Evolutionary conservation across 2,329 filamentous ascomycete species (phyloP), one percentile per base, ranked within the genome.

Genomic region (Elsinoe perseae): DNA sequence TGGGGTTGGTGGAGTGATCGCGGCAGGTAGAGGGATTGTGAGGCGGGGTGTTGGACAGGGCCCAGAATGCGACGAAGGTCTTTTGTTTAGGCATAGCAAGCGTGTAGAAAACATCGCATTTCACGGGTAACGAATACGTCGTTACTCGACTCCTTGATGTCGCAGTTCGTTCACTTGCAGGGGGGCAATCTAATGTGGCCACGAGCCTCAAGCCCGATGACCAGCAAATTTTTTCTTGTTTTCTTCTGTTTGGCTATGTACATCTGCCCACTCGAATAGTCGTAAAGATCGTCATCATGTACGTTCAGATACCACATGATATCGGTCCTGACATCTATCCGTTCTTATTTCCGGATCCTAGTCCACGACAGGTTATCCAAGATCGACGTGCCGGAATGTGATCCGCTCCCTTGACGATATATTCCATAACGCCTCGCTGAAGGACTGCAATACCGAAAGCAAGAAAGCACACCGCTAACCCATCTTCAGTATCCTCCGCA

Each of bases 1-100:
- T 92, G 66, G 82, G 82, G 8, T 56, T 65, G 42, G 78, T 78
- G 50, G 72, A 75, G 56, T 44, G 14, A 25, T 9, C 8, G 38
- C 7, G 34, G 34, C 9, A 38, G 34, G 34, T 5, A 38, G n/a
- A 5, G n/a, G 9, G 38, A 9, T 18, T 10, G 38, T 20, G 38
- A 42, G 10, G 18, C n/a, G 20, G 20, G 38, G 14, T 20, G n/a
- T n/a, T n/a, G n/a, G n/a, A n/a, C n/a, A n/a, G n/a, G n/a, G n/a
- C n/a, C n/a, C 28, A 30, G 28, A 30, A 30, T 30, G 28, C 10
- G 28, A n/a, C n/a, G 28, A 36, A 36, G 5, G 10, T 36, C 5
- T 36, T 36, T 9, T 36, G 32, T 36, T 36, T 36, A 14, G 32
- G 32, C 32, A 36, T 36, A 36, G 32, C 32, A 36, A 36, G 32